Evolutionary conservation across 352 stramenopile species (phyloP).

Genomic region (Phytophthora chlamydospora): DNA sequence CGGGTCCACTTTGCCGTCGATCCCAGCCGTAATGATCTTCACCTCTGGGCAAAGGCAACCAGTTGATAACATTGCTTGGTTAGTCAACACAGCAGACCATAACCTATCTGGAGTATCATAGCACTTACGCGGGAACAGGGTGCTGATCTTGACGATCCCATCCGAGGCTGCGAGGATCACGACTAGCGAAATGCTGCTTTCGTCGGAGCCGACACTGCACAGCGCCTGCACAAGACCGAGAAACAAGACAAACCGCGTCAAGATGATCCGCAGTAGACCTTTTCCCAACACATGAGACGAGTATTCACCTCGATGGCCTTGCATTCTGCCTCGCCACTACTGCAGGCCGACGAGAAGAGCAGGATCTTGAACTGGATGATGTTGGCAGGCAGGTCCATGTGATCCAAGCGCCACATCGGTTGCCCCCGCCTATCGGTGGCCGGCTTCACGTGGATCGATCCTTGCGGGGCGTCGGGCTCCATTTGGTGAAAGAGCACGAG

Average conservation of each 20-base stretch:
- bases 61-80: background rate
- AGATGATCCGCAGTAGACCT: background rate
- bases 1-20: slow-evolving; percentile 37
- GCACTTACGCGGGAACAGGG: slow-evolving; percentile 45
- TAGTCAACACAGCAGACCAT: no score
- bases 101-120: background rate
- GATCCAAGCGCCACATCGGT: slow-evolving; percentile 30
- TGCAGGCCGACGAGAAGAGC: slow-evolving; percentile 44
- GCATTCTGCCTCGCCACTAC: slow-evolving; percentile 30
- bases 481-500: slow-evolving; percentile 59
- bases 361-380: slow-evolving; percentile 42
- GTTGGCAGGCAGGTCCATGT: slow-evolving; percentile 42
- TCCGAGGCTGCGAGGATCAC: slow-evolving; percentile 37
- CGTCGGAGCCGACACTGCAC: slow-evolving; percentile 31
- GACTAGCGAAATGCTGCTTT: slow-evolving; percentile 51
- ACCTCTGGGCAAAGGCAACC: slow-evolving; percentile 24
- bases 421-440: slow-evolving; percentile 12
- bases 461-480: slow-evolving; percentile 42
- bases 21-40: slow-evolving; percentile 43
- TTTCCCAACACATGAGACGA: background rate
- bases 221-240: slow-evolving; percentile 24
- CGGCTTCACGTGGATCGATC: slow-evolving; percentile 39
- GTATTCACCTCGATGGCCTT: slow-evolving; percentile 43
- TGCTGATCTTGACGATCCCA: slow-evolving; percentile 37
- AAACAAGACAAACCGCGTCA: no score